Conservation (phyloP, 2,329 filamentous ascomycete genomes). For the Calycina marina region DNA sequence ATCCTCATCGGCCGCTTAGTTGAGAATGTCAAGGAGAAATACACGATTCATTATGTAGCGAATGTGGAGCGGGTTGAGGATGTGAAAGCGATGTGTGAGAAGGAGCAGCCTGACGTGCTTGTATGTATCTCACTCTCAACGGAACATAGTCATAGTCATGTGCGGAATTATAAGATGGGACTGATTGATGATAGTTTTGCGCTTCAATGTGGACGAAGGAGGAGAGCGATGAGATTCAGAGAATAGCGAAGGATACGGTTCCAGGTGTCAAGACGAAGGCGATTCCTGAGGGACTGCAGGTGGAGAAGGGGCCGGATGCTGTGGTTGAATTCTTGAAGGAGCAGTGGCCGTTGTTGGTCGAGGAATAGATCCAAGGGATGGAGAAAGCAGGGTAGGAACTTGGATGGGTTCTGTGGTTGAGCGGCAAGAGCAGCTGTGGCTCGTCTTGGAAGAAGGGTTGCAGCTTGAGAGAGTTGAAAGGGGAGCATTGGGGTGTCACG, state of each 20-base stretch:
- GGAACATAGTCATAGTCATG: not conserved
- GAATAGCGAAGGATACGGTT: slow-evolving; percentile 28
- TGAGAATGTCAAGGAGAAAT: too few relatives aligned
- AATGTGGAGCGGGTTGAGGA: not conserved
- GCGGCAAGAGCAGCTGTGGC: too few relatives aligned
- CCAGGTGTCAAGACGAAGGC: slow-evolving; percentile 36
- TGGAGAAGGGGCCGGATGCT: slow-evolving; percentile 36
- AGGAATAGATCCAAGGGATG: not conserved
- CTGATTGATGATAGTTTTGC: slow-evolving; percentile 39
- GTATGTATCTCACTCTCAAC: not conserved
- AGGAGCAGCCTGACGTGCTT: not conserved
- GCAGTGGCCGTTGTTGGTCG: not conserved
- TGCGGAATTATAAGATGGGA: not conserved
- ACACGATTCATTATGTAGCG: too few relatives aligned
- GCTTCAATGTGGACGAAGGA: slow-evolving; percentile 39
- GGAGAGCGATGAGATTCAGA: slow-evolving; percentile 30
- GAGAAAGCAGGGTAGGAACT: not conserved
- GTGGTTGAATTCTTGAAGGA: slow-evolving; percentile 39
- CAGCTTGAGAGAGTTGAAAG: too few relatives aligned
- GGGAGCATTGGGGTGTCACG: too few relatives aligned
- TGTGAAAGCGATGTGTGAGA: not conserved
- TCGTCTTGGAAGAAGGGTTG: too few relatives aligned
- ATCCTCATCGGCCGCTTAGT: too few relatives aligned
- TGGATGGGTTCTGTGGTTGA: too few relatives aligned
- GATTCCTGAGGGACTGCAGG: slow-evolving; percentile 38